Evolutionary conservation across 345 rosid species (phyloP).

Genomic region (Rhodomyrtus tomentosa): DNA sequence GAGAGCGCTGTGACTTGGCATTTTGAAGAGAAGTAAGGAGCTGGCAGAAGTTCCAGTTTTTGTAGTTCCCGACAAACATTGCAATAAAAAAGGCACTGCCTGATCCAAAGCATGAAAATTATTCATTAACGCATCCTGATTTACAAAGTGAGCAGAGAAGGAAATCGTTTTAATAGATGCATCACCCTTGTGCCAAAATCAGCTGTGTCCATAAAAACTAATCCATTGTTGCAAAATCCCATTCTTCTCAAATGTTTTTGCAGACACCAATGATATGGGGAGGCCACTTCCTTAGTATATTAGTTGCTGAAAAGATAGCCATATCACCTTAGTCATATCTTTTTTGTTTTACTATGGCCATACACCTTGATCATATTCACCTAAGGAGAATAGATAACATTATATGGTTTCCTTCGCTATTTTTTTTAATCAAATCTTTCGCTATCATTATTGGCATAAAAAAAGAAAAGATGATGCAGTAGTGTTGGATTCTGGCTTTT

Average conservation of each 20-base stretch:
- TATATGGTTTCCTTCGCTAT: neutral
- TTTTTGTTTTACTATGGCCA: neutral
- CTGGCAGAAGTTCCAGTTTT: neutral
- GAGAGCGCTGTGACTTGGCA: neutral
- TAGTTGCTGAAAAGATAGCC: neutral
- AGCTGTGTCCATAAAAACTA: neutral
- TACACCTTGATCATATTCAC: neutral
- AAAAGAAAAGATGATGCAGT: neutral
- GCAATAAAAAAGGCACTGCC: neutral
- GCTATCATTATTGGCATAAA: neutral
- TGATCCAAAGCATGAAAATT: neutral
- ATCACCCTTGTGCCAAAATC: neutral
- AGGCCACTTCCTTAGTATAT: neutral
- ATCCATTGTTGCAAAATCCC: neutral
- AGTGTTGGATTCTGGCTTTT: neutral
- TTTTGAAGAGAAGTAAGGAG: neutral
- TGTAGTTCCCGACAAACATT: neutral
- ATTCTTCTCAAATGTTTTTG: neutral
- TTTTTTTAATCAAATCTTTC: neutral
- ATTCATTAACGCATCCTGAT: neutral
- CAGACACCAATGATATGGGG: neutral
- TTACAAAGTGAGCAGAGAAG: neutral
- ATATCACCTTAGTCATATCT: neutral
- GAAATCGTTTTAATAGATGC: neutral
- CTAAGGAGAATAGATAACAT: neutral